Evolutionary conservation across 2,329 filamentous ascomycete species (phyloP), one percentile per base, ranked within the genome.

Genomic region (Alternaria arborescens): DNA sequence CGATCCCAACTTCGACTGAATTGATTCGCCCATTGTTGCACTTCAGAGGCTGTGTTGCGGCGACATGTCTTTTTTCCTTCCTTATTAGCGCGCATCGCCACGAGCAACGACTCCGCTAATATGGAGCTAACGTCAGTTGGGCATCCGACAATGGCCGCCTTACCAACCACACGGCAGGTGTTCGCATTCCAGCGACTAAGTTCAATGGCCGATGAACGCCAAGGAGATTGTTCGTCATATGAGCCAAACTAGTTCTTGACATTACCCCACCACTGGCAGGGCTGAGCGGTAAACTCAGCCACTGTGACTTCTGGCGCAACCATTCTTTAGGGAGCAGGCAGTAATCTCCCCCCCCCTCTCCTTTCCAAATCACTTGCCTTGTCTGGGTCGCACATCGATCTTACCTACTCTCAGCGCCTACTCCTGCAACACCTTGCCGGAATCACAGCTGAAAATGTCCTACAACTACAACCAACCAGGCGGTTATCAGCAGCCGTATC

Each of bases 381-480:
- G 24, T 20, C 41, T 8, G n/a, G 12, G 48, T 42, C 56, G 46
- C 47, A 41, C 40, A 26, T n/a, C 36, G 42, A 20, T 36, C 51
- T 41, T 38, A 36, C 22, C 51, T 50, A 8, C 28, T 58, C 20
- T 42, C 22, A 42, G 26, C 20, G n/a, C 50, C 30, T 30, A 7
- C 18, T 44, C 18, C 14, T 32, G 42, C 34, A 38, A 20, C 34
- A 24, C 34, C 30, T 32, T 56, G 41, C 22, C 46, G n/a, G 38
- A 42, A 46, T 40, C 6, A 38, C 26, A 47, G 38, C 20, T 30
- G 20, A 18, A 22, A 22, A 75, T 75, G 72, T 67, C 71, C 36
- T 68, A 74, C 59, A 70, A 76, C 63, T 64, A 71, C 50, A 71
- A 75, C 46, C 73, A 68, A 51, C 69, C 62, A 14, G 70, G 68